These are phyloP conservation scores for Hericium rajendrae DNA, from an alignment of 768 basidiomycete species.

Conservation along the genomic window DNA sequence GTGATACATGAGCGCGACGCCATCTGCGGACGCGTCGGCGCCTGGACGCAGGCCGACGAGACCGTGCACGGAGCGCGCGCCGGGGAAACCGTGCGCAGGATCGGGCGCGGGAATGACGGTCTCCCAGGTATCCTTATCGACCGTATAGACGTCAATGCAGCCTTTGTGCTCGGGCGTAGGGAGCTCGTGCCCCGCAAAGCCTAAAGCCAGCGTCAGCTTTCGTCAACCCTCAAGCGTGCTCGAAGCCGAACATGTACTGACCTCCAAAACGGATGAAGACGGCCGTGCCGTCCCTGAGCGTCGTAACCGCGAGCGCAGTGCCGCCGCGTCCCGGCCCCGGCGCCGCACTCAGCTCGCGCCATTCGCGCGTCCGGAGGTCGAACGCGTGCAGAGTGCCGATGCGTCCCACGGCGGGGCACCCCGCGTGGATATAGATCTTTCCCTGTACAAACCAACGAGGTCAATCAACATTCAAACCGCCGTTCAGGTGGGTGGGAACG, in stretches of 20 bases:
- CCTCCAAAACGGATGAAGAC: slow-evolving; percentile 31
- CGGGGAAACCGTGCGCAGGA: slow-evolving; percentile 22
- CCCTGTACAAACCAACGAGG: slow-evolving; percentile 18
- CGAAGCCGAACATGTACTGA: slow-evolving; percentile 2
- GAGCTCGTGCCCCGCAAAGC: slow-evolving; percentile 29
- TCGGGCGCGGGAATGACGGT: slow-evolving; percentile 17
- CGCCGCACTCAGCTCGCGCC: slow-evolving; percentile 25
- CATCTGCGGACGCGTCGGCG: slow-evolving; percentile 6
- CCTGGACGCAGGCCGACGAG: slow-evolving; percentile 19
- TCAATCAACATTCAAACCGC: slow-evolving; percentile 21
- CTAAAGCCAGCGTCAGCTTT: slow-evolving; percentile 7
- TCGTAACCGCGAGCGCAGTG: slow-evolving; percentile 24
- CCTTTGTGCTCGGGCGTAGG: slow-evolving; percentile 11
- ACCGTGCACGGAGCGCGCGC: slow-evolving; percentile 26
- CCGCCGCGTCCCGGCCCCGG: slow-evolving; percentile 32
- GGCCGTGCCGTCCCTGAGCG: slow-evolving; percentile 9
- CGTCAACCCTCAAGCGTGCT: too few relatives aligned
- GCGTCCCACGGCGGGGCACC: slow-evolving; percentile 29
- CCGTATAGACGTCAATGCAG: slow-evolving; percentile 26
- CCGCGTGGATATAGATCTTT: slow-evolving; percentile 31
- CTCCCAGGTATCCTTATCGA: slow-evolving; percentile 16
- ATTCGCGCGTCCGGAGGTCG: slow-evolving; percentile 19
- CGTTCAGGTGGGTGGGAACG: slow-evolving; percentile 1
- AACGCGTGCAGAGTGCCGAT: slow-evolving; percentile 27
- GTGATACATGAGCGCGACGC: slow-evolving; percentile 25